A percentile compares a stretch with the other conserved stretches of the same genome.
Conservation (phyloP, 306 rosid genomes). For the Castanea crenata region DNA sequence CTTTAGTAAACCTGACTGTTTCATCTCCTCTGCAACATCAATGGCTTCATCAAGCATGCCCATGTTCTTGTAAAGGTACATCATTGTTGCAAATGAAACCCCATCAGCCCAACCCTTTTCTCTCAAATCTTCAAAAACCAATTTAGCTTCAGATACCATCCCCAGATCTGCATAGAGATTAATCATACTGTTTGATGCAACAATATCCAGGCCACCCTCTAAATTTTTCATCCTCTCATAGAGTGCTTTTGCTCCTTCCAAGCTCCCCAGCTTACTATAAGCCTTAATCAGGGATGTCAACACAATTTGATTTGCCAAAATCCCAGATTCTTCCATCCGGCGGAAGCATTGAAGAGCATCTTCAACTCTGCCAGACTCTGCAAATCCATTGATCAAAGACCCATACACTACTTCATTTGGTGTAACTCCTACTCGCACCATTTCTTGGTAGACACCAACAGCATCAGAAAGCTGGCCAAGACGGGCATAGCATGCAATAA, state of each 20-base stretch:
- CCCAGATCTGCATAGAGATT: constrained; percentile 68
- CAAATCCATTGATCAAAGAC: constrained; percentile 80
- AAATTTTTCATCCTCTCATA: constrained; percentile 54
- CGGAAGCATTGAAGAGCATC: constrained; percentile 60
- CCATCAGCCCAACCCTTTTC: constrained; percentile 55
- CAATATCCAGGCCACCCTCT: constrained; percentile 62
- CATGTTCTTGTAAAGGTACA: constrained; percentile 67
- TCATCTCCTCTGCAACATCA: constrained; percentile 87
- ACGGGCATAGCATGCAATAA: constrained; percentile 69
- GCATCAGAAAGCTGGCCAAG: constrained; percentile 77
- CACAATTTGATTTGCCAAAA: constrained; percentile 59
- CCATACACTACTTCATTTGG: constrained; percentile 85
- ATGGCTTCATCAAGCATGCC: constrained; percentile 74
- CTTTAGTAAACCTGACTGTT: constrained; percentile 57
- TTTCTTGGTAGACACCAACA: constrained; percentile 48
- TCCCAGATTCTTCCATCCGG: constrained; percentile 68
- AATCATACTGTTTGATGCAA: constrained; percentile 81
- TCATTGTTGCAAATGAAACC: constrained; percentile 66
- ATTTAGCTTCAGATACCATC: constrained; percentile 74
- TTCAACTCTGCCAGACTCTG: constrained; percentile 70
- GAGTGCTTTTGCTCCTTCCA: constrained; percentile 60
- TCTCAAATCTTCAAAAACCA: constrained; percentile 58
- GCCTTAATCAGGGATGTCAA: constrained; percentile 75
- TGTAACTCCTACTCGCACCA: constrained; percentile 52
- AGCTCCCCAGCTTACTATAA: constrained; percentile 61